A percentile compares a stretch with the other conserved stretches of the same genome.
phyloP scores from a whole-genome alignment of 371 early-diverging fungal species.

The Mucor mucedo region DNA sequence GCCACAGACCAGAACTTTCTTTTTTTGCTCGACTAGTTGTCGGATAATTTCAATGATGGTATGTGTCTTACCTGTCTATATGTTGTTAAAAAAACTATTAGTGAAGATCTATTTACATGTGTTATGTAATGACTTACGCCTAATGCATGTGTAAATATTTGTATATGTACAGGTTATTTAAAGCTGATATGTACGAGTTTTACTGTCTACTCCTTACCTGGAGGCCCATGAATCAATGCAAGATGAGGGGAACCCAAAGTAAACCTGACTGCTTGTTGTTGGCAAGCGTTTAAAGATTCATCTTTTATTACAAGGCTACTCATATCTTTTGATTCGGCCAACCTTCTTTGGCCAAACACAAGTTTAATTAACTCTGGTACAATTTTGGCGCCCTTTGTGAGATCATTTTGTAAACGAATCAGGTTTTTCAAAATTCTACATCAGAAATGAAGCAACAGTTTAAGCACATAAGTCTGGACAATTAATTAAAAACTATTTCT shows the following conservation, averaged over 20 bases:
- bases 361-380: neutral
- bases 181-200: neutral
- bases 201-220: constrained; percentile 48
- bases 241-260: constrained; percentile 67
- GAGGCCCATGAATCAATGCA: constrained; percentile 86
- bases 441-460: neutral
- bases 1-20: constrained; percentile 87
- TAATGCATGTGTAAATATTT: neutral
- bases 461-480: too few species aligned
- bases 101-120: neutral
- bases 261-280: constrained; percentile 71
- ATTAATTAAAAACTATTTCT: neutral
- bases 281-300: constrained; percentile 70
- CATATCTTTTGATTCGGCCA: neutral
- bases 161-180: neutral
- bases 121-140: neutral
- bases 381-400: neutral
- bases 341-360: neutral
- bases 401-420: neutral
- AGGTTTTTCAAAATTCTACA: neutral
- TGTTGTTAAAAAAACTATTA: neutral
- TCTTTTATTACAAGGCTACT: constrained; percentile 49
- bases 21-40: constrained; percentile 64
- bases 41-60: constrained; percentile 86
- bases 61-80: constrained; percentile 90